Evolutionary conservation across 2,329 filamentous ascomycete genomes (phyloP), one percentile per base, ranked within the genome.

Genomic region (Fusarium sp.): DNA sequence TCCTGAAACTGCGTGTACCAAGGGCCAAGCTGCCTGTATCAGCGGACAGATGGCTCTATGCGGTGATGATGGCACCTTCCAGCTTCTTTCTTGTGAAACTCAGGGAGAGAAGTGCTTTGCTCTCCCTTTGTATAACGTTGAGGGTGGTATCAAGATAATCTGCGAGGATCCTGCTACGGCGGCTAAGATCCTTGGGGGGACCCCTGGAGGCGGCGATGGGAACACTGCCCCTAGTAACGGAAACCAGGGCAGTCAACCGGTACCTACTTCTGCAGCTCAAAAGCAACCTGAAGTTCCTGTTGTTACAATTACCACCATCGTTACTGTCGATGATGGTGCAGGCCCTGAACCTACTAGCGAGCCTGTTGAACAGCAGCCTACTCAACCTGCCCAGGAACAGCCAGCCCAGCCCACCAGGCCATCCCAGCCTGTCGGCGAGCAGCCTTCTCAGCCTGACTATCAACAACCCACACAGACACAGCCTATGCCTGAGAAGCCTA

Each of bases 1-100:
- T 1, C 77, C 81, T 8, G 69, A 82, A 22, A 84, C 85, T 4
- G 79, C 83, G 53, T 90, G 88, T 73, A 74, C 71, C 0, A 56
- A 74, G 2, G 79, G 79, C 27, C 84, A 88, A 61, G 80, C 82
- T 4, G 87, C 87, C 7, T 90, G 88, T 57, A 83, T 90, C 46
- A 75, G 79, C 16, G 84, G 86, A 24, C 80, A 83, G 52, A 72
- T 85, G 7, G 86, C 80, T n/a, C 75, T 75, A 16, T 90, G 88
- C 72, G 76, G 77, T 29, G 63, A 67, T 13, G 61, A 65, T 7
- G 83, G 83, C 20, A 74, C 71, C 1, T 89, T 85, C 70, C 71
- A 77, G 6, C 80, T 88, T 20, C 73, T 70, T 1, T 65, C 76
- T 12, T 83, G 83, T 42, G 44, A 41, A 11, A 49, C 24, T 6